Conservation (phyloP, 2,329 filamentous ascomycete genomes). For the Curvularia spicifera region DNA sequence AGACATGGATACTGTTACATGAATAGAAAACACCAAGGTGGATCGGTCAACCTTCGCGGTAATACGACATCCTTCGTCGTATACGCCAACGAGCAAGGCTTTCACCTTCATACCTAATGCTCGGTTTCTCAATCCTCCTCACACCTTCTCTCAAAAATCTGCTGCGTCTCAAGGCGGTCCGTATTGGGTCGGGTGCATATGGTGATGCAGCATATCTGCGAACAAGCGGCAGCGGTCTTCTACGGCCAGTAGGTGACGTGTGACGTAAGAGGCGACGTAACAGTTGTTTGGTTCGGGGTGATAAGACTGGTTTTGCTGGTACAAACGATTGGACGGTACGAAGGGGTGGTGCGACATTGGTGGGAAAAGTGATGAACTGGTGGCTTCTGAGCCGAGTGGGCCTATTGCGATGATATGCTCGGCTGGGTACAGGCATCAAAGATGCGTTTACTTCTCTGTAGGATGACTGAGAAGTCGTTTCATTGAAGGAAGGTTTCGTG, state of each 20-base stretch:
- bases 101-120: slow-evolving; percentile 2
- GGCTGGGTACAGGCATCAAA: not conserved
- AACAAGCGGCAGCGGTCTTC: slow-evolving; percentile 5
- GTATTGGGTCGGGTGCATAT: slow-evolving; percentile 7
- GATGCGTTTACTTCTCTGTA: slow-evolving; percentile 7
- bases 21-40: not conserved
- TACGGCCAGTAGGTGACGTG: not conserved
- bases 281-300: slow-evolving; percentile 2
- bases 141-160: slow-evolving; percentile 13
- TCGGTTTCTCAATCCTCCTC: slow-evolving; percentile 4
- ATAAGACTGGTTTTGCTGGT: slow-evolving; percentile 8
- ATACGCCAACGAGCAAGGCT: not conserved
- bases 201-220: slow-evolving; percentile 11
- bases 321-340: slow-evolving; percentile 3
- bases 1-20: not conserved
- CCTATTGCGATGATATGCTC: not conserved
- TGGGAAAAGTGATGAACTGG: slow-evolving; percentile 10
- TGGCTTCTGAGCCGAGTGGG: slow-evolving; percentile 2
- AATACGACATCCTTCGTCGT: not conserved
- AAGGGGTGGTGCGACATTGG: not conserved
- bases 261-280: slow-evolving; percentile 5
- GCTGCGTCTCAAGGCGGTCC: slow-evolving; percentile 8
- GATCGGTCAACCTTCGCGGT: not conserved
- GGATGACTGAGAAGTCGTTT: slow-evolving; percentile 5
- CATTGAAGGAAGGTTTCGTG: not conserved